Evolutionary conservation across 2,329 filamentous ascomycete genomes (phyloP).

Genomic region (Cladosporium oxysporum): DNA sequence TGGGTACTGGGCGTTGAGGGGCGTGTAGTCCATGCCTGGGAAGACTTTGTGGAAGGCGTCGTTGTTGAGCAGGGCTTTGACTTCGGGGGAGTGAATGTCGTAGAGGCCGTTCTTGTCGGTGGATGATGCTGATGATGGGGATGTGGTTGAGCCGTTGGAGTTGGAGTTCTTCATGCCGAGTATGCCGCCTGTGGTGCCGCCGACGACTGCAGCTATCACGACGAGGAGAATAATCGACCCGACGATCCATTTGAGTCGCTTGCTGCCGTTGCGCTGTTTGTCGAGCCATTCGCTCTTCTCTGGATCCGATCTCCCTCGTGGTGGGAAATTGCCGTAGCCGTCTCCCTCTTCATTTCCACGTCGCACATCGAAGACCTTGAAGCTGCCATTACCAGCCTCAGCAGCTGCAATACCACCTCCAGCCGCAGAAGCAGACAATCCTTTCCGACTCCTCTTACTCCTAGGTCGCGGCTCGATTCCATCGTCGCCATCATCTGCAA

Average conservation of each 20-base stretch:
- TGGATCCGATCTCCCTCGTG: conserved; percentile 35
- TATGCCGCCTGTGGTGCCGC: conserved; percentile 72
- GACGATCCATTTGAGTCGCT: conserved; percentile 69
- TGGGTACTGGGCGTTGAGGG: conserved; percentile 86
- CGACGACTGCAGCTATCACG: conserved; percentile 70
- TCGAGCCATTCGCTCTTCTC: conserved; percentile 70
- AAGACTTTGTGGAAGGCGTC: conserved; percentile 85
- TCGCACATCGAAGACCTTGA: conserved; percentile 46
- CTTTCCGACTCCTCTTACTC: conserved; percentile 18
- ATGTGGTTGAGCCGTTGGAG: conserved; percentile 23
- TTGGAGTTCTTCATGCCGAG: conserved; percentile 54
- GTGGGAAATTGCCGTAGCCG: conserved; percentile 43
- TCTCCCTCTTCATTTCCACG: conserved; percentile 44
- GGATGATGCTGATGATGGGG: conserved; percentile 26
- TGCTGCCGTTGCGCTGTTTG: conserved; percentile 61
- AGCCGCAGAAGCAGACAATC: conserved; percentile 40
- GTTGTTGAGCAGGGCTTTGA: conserved; percentile 80
- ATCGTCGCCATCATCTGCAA: conserved; percentile 90
- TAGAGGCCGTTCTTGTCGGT: conserved; percentile 62
- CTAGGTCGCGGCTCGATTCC: conserved; percentile 63
- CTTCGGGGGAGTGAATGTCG: conserved; percentile 70
- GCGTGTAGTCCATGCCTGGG: conserved; percentile 92
- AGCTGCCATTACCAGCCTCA: conserved; percentile 28
- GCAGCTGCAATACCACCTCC: conserved; percentile 34
- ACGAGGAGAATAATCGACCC: conserved; percentile 64